Conservation (phyloP, 768 basidiomycete genomes). For the Psilocybe cyanescens region DNA sequence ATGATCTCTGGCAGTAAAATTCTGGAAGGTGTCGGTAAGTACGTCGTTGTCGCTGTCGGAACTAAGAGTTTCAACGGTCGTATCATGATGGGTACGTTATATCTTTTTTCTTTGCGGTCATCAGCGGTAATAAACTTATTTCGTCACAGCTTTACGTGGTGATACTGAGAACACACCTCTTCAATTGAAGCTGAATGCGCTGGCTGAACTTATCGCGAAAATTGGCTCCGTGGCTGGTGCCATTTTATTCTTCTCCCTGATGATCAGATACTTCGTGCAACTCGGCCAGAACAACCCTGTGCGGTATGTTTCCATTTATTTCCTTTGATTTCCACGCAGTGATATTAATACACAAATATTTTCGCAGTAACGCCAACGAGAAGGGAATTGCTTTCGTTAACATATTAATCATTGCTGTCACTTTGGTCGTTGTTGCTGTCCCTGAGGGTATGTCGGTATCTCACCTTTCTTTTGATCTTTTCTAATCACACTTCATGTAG, state of each 20-base stretch:
- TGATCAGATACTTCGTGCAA: conserved; percentile 96
- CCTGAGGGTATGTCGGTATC: conserved; percentile 41
- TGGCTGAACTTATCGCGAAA: conserved; percentile 97
- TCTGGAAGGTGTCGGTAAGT: conserved; percentile 90
- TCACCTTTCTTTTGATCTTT: not conserved
- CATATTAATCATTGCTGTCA: conserved; percentile 94
- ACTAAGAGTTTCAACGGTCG: conserved; percentile 93
- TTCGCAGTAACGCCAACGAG: conserved; percentile 65
- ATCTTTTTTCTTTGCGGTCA: not conserved
- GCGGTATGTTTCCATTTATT: conserved; percentile 42
- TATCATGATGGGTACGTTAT: conserved; percentile 89
- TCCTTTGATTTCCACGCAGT: not conserved
- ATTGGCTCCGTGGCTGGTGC: conserved; percentile 83
- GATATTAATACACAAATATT: conserved; percentile 2
- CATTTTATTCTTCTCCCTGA: conserved; percentile 77
- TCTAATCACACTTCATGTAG: conserved; percentile 35
- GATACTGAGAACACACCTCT: conserved; percentile 91
- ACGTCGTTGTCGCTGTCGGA: conserved; percentile 93
- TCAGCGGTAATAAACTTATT: not conserved
- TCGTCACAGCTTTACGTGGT: conserved; percentile 73
- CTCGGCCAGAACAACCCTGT: conserved; percentile 63
- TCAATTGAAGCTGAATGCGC: conserved; percentile 88
- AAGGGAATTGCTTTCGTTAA: conserved; percentile 92
- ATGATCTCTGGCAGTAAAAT: conserved; percentile 92
- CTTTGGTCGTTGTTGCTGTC: conserved; percentile 60